Base-by-base conservation (phyloP, 1,139 yeast genomes). In the Pneumocystis oryctolagi region DNA sequence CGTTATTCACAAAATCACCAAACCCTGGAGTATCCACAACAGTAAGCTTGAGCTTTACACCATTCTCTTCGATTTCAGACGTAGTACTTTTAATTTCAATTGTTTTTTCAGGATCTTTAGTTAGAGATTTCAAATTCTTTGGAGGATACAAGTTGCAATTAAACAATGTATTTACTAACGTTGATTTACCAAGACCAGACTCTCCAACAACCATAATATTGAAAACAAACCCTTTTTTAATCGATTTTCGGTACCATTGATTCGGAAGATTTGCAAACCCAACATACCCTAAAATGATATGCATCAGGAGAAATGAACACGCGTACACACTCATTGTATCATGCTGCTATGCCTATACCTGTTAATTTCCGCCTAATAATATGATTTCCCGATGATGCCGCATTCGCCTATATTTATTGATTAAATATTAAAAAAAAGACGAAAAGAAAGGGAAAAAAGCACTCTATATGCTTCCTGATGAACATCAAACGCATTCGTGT, bases 221-320 rank as follows among this genome's bases (percentile, higher is more conserved):
- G 74, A 94, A 82, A 70, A 79, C 82, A 80, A 92, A 94, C n/a
- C 98, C 99, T 73, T 92, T 83, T 76, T 92, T 85, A 68, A 90
- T 84, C 5, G 95, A 85, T 75, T 88, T 89, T 76, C 96, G 84
- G 77, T 92, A 97, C 97, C 97, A 92, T 78, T 94, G 99, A 74
- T 90, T 92, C 65, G 99, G 99, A 71, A 94, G 80, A 76, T 90
- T 94, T 69, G 97, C 96, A 76, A 94, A 92, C 3, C 99, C 99
- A 65, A 94, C 98, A 73, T 86, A 90, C 5, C 96, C 95, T 47
- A 47, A 25, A 8, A 39, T 3, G 25, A 14, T 3, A 25, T 9
- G 9, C 12, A 25, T 12, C 5, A 47, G 28, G 6, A 39, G 20
- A 18, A n/a, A n/a, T 5, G 5, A 4, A 4, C 5, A 8, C 2